These are phyloP conservation scores for Podospora sp. DNA, from an alignment of 495 filamentous ascomycete species.

Conservation along the genomic window DNA sequence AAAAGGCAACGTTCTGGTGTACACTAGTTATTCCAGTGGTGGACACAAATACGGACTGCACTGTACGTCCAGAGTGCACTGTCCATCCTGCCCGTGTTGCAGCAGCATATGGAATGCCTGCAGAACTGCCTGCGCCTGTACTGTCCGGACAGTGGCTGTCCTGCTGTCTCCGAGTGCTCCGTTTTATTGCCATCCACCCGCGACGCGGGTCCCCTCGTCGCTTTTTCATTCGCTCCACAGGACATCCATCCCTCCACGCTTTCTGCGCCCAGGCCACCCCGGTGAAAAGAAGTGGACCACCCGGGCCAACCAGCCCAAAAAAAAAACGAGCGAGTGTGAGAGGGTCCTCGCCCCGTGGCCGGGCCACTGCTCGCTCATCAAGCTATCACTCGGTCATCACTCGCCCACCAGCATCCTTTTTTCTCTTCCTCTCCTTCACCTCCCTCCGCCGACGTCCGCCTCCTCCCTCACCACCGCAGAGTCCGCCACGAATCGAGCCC, in stretches of 20 bases:
- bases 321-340: conserved; percentile 2
- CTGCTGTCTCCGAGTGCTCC: conserved; percentile 4
- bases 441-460: conserved; percentile 27
- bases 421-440: conserved; percentile 28
- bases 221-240: conserved; percentile 9
- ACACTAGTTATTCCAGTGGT: not conserved
- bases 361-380: conserved; percentile 17
- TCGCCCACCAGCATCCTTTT: conserved; percentile 28
- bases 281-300: conserved; percentile 11
- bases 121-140: conserved; percentile 16
- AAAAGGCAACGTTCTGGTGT: not conserved
- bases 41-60: not conserved
- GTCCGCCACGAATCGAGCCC: conserved; percentile 34
- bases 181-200: conserved; percentile 26
- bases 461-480: conserved; percentile 31
- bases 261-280: conserved; percentile 11
- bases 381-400: conserved; percentile 24
- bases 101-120: conserved; percentile 6
- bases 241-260: not conserved
- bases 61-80: conserved; percentile 2
- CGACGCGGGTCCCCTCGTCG: conserved; percentile 1
- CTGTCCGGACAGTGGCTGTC: conserved; percentile 13
- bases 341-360: conserved; percentile 16
- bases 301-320: conserved; percentile 1
- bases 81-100: conserved; percentile 9